Conservation (phyloP, 2,329 filamentous ascomycete genomes). For the Sphaerulina musiva region DNA sequence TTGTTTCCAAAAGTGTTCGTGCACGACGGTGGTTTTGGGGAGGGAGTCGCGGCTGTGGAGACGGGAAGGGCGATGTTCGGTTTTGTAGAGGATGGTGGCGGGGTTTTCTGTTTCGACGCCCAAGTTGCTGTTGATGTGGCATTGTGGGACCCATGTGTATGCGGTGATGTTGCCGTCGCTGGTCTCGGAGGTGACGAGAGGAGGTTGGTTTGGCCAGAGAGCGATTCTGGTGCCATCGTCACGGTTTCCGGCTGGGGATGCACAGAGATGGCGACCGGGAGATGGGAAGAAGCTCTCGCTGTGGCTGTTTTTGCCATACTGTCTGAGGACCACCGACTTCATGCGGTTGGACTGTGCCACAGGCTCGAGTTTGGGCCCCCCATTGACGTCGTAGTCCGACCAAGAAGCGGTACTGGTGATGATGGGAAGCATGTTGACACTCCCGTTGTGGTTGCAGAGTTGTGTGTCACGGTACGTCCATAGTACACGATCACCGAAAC, state of each 20-base stretch:
- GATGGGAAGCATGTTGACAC: constrained; percentile 16
- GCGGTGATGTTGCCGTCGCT: constrained; percentile 12
- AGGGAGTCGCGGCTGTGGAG: constrained; percentile 11
- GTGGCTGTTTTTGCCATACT: constrained; percentile 14
- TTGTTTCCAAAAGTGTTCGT: constrained; percentile 17
- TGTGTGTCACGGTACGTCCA: constrained; percentile 21
- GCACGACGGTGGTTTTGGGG: constrained; percentile 13
- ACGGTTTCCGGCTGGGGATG: constrained; percentile 10
- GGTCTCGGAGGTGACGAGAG: constrained; percentile 12
- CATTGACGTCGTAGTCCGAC: constrained; percentile 14
- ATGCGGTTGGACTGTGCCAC: constrained; percentile 2
- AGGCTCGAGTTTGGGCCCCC: constrained; percentile 13
- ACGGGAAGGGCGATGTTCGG: constrained; percentile 9
- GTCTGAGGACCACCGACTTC: constrained; percentile 8
- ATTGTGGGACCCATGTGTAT: constrained; percentile 17
- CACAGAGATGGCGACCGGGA: constrained; percentile 7
- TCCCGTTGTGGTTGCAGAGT: constrained; percentile 12
- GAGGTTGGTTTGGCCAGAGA: constrained; percentile 16
- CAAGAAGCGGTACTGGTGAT: constrained; percentile 19
- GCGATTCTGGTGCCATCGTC: constrained; percentile 15
- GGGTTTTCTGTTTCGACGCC: constrained; percentile 11
- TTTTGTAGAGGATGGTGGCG: constrained; percentile 14
- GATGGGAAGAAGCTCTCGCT: constrained; percentile 16
- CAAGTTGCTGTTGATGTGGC: constrained; percentile 14
- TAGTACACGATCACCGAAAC: constrained; percentile 15